Base-by-base conservation (phyloP, 495 filamentous ascomycete genomes). In the Penicillium daleae region DNA sequence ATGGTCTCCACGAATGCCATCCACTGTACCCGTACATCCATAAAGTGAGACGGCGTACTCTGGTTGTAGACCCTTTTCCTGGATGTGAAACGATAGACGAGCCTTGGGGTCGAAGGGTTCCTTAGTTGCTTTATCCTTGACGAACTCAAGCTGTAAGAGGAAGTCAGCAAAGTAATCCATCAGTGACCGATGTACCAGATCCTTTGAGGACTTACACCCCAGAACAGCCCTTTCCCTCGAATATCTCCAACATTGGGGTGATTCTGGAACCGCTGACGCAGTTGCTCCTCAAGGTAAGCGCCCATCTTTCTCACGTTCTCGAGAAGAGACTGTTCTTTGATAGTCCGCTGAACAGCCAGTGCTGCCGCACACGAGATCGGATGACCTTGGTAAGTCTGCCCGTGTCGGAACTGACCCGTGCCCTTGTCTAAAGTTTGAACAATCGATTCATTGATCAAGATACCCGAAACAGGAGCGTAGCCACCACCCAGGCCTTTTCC, bases 1-100 rank as follows among this genome's bases (percentile, higher is more conserved):
- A 76, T 93, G 89, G 67, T 97, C 93, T 1, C 91, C 92, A 3
- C 66, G 73, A 31, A 82, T 69, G 0, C 90, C 90, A 68, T 92
- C 89, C 1, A 80, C 85, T 0, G 87, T 87, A 5, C 91, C 92
- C 2, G 79, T 71, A 6, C 87, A 86, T 22, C 87, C 87, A 71
- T 95, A 96, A 19, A 96, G 66, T 0, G 82, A 85, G 61, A 96
- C 83, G 21, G 80, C 81, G 61, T 87, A 84, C 13, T 83, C 74
- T 0, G 77, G 61, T 0, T 70, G 63, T 32, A 89, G 66, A 0
- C 80, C 86, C 9, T 76, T 79, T 58, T 85, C 79, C 60, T 86
- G 80, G 9, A 92, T 77, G 17, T 72, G 74, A 60, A 77, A 78
- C 4, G 74, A 75, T 9, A 85, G 56, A 0, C 70, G 67, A 12